These are phyloP conservation scores for Hyphopichia burtonii DNA, from an alignment of 1,139 yeast genomes.

Conservation along the genomic window DNA sequence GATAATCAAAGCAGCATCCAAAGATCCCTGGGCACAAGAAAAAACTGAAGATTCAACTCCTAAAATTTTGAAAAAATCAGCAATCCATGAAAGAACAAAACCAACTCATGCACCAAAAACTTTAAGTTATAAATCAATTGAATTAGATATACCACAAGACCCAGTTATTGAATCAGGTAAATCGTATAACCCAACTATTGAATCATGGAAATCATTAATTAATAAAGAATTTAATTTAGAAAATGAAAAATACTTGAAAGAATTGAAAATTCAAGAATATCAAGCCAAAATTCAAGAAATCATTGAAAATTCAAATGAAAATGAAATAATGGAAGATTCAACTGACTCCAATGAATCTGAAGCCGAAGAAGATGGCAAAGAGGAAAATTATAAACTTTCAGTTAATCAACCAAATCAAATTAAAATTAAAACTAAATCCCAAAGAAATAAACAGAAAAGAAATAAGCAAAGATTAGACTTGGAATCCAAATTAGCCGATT, in stretches of 20 bases:
- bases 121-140: constrained; percentile 38
- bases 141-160: constrained; percentile 39
- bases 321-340: constrained; percentile 51
- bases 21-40: constrained; percentile 64
- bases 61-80: constrained; percentile 37
- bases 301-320: constrained; percentile 53
- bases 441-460: constrained; percentile 69
- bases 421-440: constrained; percentile 74
- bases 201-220: constrained; percentile 77
- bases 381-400: constrained; percentile 46
- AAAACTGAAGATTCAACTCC: constrained; percentile 21
- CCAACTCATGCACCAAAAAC: constrained; percentile 60
- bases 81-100: constrained; percentile 47
- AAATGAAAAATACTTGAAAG: constrained; percentile 62
- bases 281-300: constrained; percentile 62
- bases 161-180: constrained; percentile 68
- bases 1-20: constrained; percentile 41
- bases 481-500: constrained; percentile 54
- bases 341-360: constrained; percentile 45
- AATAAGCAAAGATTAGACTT: constrained; percentile 61
- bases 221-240: constrained; percentile 66
- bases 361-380: constrained; percentile 24
- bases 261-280: constrained; percentile 59
- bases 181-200: constrained; percentile 88
- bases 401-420: constrained; percentile 67